phyloP scores from a whole-genome alignment of 176 grass and related monocot genomes.

The Avena eriantha region DNA sequence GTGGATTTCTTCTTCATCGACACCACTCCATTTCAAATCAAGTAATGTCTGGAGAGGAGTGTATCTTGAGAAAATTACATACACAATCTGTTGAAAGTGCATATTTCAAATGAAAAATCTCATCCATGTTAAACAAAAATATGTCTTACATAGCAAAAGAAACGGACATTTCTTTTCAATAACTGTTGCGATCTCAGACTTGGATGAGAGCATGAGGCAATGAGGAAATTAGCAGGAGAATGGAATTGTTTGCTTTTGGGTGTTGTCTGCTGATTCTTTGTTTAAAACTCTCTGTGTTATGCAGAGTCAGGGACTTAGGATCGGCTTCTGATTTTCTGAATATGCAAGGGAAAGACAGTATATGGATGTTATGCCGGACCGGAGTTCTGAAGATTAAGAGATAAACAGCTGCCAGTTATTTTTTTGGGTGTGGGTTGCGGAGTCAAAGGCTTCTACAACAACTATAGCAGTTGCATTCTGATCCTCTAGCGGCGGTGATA shows the following conservation, averaged over 20 bases:
- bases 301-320: too few relatives aligned
- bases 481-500: background rate
- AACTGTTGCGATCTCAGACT: background rate
- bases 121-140: too few relatives aligned
- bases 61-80: conserved; percentile 67
- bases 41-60: conserved; percentile 86
- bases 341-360: too few relatives aligned
- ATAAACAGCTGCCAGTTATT: background rate
- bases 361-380: background rate
- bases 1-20: conserved; percentile 86
- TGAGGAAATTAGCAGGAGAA: background rate
- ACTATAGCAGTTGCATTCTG: background rate
- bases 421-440: background rate
- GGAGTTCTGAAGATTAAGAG: background rate
- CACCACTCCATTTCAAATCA: conserved; percentile 67
- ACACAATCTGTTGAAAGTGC: conserved; percentile 60
- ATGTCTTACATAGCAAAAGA: too few relatives aligned
- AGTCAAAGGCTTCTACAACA: background rate
- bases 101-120: too few relatives aligned
- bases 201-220: background rate
- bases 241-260: too few relatives aligned
- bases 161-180: too few relatives aligned
- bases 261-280: too few relatives aligned
- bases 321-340: background rate
- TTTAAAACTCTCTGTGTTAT: too few relatives aligned